Evolutionary conservation across 305 asterid genomes (phyloP).

Genomic region (Fraxinus ornus): DNA sequence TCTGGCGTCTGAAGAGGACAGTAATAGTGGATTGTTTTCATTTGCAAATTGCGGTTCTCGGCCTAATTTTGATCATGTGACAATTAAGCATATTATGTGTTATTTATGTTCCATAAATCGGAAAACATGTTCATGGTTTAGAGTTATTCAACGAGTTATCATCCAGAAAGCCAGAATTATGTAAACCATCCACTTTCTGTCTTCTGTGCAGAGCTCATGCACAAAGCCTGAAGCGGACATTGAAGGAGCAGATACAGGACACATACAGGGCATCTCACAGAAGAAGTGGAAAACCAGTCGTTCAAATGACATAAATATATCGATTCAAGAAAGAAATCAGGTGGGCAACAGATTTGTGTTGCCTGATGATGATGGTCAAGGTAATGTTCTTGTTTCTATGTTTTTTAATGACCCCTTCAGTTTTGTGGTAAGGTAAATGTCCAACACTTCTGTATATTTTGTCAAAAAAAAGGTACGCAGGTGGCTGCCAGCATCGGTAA

Average conservation of each 20-base stretch:
- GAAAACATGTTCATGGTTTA: neutral
- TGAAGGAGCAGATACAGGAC: conserved; percentile 44
- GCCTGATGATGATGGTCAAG: conserved; percentile 34
- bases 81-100: neutral
- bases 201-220: conserved; percentile 69
- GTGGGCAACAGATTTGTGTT: conserved; percentile 27
- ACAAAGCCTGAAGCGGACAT: conserved; percentile 63
- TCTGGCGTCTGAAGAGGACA: neutral
- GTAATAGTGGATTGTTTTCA: neutral
- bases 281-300: conserved; percentile 24
- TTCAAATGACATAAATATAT: conserved; percentile 28
- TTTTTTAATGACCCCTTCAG: neutral
- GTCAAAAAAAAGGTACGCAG: conserved; percentile 29
- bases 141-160: neutral
- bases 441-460: conserved; percentile 3
- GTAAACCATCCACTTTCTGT: neutral
- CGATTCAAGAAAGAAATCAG: conserved; percentile 36
- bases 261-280: conserved; percentile 30
- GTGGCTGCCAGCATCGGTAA: conserved; percentile 26
- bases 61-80: neutral
- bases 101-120: neutral
- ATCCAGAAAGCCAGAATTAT: neutral
- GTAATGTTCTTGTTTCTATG: conserved; percentile 26
- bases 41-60: neutral
- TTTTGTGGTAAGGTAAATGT: conserved; percentile 7